phyloP scores from a whole-genome alignment of 768 basidiomycete genomes.

The Mycena filopes region DNA sequence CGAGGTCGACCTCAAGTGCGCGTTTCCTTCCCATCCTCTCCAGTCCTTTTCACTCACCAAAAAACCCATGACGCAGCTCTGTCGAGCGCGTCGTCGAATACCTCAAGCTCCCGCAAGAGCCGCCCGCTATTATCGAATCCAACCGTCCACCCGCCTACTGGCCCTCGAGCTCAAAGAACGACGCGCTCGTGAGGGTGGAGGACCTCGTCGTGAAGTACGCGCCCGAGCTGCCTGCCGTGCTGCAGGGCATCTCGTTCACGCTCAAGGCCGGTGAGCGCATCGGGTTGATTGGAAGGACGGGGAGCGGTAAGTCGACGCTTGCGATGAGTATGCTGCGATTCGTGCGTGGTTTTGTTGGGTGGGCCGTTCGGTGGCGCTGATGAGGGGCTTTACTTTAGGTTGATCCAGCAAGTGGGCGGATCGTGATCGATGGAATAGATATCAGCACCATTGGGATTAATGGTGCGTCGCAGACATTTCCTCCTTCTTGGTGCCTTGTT shows the following conservation, averaged over 20 bases:
- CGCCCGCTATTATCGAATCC: conserved; percentile 77
- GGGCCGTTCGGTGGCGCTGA: too few relatives aligned
- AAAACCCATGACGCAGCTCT: conserved; percentile 60
- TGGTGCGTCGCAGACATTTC: conserved; percentile 41
- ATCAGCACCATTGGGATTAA: conserved; percentile 72
- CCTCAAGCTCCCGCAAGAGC: conserved; percentile 89
- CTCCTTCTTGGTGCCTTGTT: neutral
- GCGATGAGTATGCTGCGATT: conserved; percentile 77
- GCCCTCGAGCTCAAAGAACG: conserved; percentile 78
- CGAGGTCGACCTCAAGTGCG: conserved; percentile 69
- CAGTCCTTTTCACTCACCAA: neutral
- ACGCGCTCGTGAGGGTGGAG: conserved; percentile 73
- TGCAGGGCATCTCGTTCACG: conserved; percentile 81
- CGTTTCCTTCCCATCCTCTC: conserved; percentile 3
- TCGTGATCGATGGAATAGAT: conserved; percentile 76
- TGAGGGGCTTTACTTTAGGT: conserved; percentile 40
- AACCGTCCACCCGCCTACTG: conserved; percentile 90
- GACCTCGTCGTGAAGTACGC: conserved; percentile 86
- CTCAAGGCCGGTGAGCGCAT: conserved; percentile 80
- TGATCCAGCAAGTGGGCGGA: conserved; percentile 67
- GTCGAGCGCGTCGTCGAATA: conserved; percentile 95
- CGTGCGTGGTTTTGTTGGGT: conserved; percentile 48
- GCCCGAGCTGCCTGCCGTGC: conserved; percentile 84
- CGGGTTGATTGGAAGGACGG: conserved; percentile 72
- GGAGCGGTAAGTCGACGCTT: conserved; percentile 71